These are phyloP conservation scores for Yarrowia bubula DNA, from an alignment of 805 yeast species.

Conservation along the genomic window DNA sequence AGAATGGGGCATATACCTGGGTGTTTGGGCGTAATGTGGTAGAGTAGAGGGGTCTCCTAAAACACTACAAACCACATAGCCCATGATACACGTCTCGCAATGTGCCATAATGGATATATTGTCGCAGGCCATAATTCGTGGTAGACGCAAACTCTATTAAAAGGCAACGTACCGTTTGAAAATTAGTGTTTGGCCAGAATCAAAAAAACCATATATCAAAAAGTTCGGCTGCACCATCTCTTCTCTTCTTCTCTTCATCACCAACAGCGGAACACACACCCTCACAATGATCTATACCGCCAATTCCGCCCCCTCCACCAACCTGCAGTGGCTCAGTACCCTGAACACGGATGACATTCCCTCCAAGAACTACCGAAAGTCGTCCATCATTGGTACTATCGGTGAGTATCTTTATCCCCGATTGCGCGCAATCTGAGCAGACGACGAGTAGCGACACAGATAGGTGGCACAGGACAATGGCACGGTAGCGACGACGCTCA, in stretches of 20 bases:
- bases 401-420: constrained; percentile 42
- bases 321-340: constrained; percentile 77
- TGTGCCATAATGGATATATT: neutral
- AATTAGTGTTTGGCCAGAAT: neutral
- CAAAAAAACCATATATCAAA: constrained; percentile 20
- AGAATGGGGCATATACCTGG: too few relatives aligned
- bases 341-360: constrained; percentile 74
- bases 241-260: constrained; percentile 14
- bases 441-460: neutral
- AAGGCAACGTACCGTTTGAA: constrained; percentile 8
- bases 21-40: too few relatives aligned
- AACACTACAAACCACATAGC: too few relatives aligned
- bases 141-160: neutral
- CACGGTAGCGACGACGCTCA: neutral
- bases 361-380: constrained; percentile 77
- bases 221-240: constrained; percentile 14
- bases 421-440: neutral
- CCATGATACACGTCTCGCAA: too few relatives aligned
- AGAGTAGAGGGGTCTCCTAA: neutral
- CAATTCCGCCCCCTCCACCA: constrained; percentile 36
- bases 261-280: neutral
- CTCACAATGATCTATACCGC: constrained; percentile 20
- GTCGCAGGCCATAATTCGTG: constrained; percentile 6
- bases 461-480: neutral
- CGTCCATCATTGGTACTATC: constrained; percentile 97